Conservation (phyloP, 768 basidiomycete species). For the Megacollybia marginata region DNA sequence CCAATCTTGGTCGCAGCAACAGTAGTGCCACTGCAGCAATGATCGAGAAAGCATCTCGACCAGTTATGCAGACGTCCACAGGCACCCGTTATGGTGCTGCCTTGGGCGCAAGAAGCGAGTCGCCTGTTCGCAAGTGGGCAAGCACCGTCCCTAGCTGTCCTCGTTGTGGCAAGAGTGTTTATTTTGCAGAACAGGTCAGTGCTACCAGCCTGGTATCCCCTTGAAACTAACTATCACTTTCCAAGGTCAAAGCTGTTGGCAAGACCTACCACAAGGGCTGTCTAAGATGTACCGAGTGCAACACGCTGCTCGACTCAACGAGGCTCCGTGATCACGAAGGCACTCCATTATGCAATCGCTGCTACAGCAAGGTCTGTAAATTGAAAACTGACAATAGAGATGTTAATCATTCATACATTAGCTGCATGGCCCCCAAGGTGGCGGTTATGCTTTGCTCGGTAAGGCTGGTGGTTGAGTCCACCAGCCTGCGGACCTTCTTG, state of each 20-base stretch:
- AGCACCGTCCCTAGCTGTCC: slow-evolving; percentile 56
- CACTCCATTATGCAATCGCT: slow-evolving; percentile 60
- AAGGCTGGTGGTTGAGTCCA: slow-evolving; percentile 33
- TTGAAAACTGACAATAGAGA: background rate
- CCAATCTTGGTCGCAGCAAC: slow-evolving; percentile 5
- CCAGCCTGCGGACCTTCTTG: no score
- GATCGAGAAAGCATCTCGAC: slow-evolving; percentile 1
- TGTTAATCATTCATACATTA: slow-evolving; percentile 16
- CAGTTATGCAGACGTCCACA: slow-evolving; percentile 39
- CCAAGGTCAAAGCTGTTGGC: slow-evolving; percentile 73
- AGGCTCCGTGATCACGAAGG: slow-evolving; percentile 73
- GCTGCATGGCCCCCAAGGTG: slow-evolving; percentile 69
- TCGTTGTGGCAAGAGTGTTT: slow-evolving; percentile 68
- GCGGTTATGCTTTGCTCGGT: slow-evolving; percentile 66
- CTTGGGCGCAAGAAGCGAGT: slow-evolving; percentile 22
- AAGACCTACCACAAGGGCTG: slow-evolving; percentile 78
- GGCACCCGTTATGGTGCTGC: slow-evolving; percentile 65
- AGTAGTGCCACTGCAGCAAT: background rate
- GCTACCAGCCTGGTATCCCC: background rate
- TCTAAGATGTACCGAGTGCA: slow-evolving; percentile 70
- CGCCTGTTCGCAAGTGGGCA: slow-evolving; percentile 34
- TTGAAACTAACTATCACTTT: background rate
- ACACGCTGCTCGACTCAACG: slow-evolving; percentile 60
- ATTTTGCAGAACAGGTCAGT: slow-evolving; percentile 76
- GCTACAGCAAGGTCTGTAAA: slow-evolving; percentile 56